Percentiles rank a stretch among this genome's conserved stretches.
phyloP scores from a whole-genome alignment of 2,329 filamentous ascomycete genomes.

The Camillea tinctor region DNA sequence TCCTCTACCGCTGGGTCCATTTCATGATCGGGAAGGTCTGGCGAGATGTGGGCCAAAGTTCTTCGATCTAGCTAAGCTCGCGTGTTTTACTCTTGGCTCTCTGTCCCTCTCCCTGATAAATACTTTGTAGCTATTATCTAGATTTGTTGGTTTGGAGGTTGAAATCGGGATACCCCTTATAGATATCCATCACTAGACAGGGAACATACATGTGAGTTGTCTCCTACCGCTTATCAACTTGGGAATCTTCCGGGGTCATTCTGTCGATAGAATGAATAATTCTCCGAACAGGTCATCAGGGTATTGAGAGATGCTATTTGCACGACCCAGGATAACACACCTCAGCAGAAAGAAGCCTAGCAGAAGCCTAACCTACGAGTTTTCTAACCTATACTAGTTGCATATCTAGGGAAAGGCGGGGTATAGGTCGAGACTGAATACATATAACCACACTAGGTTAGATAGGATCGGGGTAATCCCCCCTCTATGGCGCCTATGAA shows the following conservation, averaged over 20 bases:
- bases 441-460: too few species aligned
- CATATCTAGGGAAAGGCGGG: background rate
- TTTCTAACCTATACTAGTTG: background rate
- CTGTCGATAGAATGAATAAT: background rate
- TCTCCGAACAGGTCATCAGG: background rate
- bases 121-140: too few species aligned
- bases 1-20: background rate
- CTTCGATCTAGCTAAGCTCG: background rate
- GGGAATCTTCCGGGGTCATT: background rate
- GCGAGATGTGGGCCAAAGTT: background rate
- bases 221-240: background rate
- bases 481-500: too few species aligned
- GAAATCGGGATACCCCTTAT: too few species aligned
- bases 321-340: background rate
- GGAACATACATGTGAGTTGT: background rate
- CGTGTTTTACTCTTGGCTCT: background rate
- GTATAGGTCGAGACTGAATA: background rate
- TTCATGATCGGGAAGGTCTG: background rate
- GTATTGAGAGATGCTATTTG: background rate
- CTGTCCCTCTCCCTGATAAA: too few species aligned
- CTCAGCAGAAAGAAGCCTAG: background rate
- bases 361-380: background rate
- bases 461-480: too few species aligned
- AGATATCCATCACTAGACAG: too few species aligned
- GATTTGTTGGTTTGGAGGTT: too few species aligned